Evolutionary conservation across 441 rosid genomes (phyloP), one percentile per base, ranked within the genome.

Genomic region (Bruguiera hainesii): DNA sequence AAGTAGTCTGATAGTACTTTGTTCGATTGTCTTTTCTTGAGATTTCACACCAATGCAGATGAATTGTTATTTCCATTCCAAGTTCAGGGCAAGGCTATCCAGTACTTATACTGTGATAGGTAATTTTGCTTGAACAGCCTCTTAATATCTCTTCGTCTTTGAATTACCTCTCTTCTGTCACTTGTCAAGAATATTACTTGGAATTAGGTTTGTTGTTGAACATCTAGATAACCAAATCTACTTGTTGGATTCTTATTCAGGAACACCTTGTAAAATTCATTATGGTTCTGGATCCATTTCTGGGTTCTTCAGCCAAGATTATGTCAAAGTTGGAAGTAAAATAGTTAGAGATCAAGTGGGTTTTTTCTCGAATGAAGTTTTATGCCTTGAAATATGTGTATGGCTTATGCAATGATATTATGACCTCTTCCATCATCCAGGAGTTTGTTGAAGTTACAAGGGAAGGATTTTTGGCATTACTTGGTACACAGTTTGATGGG

Each of bases 41-140:
- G 31, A 60, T 60, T 25, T 50, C 59, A 20, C 58, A 33, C 68
- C 42, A n/a, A 19, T 75, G 80, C 86, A 87, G 93, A 73, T 87
- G 67, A 65, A 83, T 59, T 87, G 93, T 74, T 82, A 76, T 20
- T 68, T 83, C 28, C 93, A 85, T 75, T 74, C 88, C 31, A 87
- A 71, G 73, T 87, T 69, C 76, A 70, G 76, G 68, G 79, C 81
- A 26, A 78, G 81, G 74, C 75, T 75, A 46, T 87, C 93, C 28
- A 75, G 73, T 51, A 83, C 85, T 23, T 87, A 87, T 56, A 82
- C 79, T 59, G 80, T 78, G 86, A 80, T 85, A 59, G 92, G 91
- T 84, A 81, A 78, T 58, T 64, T 71, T 50, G 50, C 60, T 49
- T 0, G 18, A 39, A 39, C 16, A 39, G 48, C 48, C 48, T 39